Conservation (phyloP, 257 asterid genomes). For the Thymus quinquecostatus region DNA sequence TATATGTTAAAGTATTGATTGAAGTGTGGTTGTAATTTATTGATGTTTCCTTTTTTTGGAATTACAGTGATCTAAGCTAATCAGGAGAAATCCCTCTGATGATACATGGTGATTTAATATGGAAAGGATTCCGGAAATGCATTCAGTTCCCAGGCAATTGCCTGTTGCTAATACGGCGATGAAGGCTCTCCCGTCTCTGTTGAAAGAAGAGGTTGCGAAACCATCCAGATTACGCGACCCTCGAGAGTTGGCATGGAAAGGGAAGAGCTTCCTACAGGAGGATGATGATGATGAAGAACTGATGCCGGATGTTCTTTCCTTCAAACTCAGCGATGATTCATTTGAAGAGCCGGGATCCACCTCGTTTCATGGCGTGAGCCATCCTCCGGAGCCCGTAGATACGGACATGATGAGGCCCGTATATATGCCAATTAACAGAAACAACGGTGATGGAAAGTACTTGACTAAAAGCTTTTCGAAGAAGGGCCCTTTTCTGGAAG, state of each 20-base stretch:
- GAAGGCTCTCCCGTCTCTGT: conserved; percentile 39
- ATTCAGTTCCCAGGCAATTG: conserved; percentile 53
- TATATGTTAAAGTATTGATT: conserved; percentile 4
- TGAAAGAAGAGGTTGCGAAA: conserved; percentile 46
- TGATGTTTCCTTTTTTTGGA: conserved; percentile 29
- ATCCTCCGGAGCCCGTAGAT: conserved; percentile 86
- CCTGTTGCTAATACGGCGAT: conserved; percentile 40
- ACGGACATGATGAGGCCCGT: conserved; percentile 76
- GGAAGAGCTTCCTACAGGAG: conserved; percentile 52
- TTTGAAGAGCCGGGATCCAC: conserved; percentile 73
- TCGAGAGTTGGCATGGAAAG: conserved; percentile 59
- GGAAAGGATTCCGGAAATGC: conserved; percentile 66
- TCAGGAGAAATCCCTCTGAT: conserved; percentile 39
- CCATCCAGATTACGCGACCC: conserved; percentile 37
- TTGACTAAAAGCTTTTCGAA: conserved; percentile 53
- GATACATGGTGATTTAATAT: conserved; percentile 54
- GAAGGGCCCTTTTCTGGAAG: conserved; percentile 69
- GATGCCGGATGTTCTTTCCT: conserved; percentile 57
- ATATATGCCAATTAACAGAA: conserved; percentile 65
- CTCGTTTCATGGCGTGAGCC: conserved; percentile 89
- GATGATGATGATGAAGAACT: conserved; percentile 55
- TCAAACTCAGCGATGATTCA: conserved; percentile 55
- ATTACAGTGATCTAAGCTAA: conserved; percentile 34
- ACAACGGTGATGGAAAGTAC: conserved; percentile 52
- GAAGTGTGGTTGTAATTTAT: conserved; percentile 9